Evolutionary conservation across 139 green algal species (phyloP).

Genomic region (Chlorella sp.): DNA sequence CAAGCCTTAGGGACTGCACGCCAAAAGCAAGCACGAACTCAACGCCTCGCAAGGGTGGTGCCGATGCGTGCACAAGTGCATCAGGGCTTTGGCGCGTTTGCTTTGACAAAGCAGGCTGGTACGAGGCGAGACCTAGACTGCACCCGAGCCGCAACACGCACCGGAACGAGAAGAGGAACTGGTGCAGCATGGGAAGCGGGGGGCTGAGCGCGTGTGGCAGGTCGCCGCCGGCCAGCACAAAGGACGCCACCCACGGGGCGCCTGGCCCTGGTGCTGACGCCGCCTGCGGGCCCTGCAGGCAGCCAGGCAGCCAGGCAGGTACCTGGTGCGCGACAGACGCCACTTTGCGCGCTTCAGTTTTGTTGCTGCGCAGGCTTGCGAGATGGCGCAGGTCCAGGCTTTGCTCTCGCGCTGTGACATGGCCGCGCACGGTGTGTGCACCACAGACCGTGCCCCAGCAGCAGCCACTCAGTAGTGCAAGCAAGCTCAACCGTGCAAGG

Average conservation of each 20-base stretch:
- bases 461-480: not conserved
- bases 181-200: not conserved
- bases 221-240: not conserved
- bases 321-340: not conserved
- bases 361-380: not conserved
- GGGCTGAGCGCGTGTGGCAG: not conserved
- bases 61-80: too few relatives aligned
- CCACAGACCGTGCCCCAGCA: too few relatives aligned
- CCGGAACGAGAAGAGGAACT: constrained; percentile 1
- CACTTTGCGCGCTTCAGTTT: not conserved
- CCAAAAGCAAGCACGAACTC: too few relatives aligned
- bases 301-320: not conserved
- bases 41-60: too few relatives aligned
- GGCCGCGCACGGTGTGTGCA: too few relatives aligned
- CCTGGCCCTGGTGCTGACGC: not conserved
- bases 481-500: not conserved
- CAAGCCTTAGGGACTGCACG: too few relatives aligned
- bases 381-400: not conserved
- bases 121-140: too few relatives aligned
- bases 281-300: not conserved
- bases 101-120: too few relatives aligned
- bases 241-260: too few relatives aligned
- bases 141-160: too few relatives aligned
- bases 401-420: not conserved
- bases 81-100: too few relatives aligned